phyloP scores from a whole-genome alignment of 208 protist genomes.

The Acanthamoeba culbertsoni region DNA sequence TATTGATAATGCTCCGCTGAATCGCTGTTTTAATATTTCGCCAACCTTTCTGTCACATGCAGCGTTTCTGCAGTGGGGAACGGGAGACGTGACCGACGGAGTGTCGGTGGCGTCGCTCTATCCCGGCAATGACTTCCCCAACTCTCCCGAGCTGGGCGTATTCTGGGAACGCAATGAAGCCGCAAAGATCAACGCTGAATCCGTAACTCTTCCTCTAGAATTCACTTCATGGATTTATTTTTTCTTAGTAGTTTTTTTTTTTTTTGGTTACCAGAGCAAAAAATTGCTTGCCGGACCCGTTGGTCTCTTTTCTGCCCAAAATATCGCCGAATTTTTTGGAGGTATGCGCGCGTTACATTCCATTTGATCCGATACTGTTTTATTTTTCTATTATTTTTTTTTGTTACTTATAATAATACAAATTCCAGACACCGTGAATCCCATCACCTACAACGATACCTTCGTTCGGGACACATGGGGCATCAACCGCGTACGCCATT shows the following conservation, averaged over 20 bases:
- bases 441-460: background rate
- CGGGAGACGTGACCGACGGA: background rate
- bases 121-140: background rate
- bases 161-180: background rate
- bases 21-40: background rate
- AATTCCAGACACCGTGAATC: background rate
- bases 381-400: background rate
- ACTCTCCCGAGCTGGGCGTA: background rate
- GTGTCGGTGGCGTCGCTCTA: background rate
- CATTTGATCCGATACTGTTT: background rate
- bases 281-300: background rate
- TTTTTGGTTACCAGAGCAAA: background rate
- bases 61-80: conserved; percentile 46
- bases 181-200: background rate
- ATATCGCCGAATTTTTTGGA: background rate
- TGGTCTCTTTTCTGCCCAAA: background rate
- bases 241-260: background rate
- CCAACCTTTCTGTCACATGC: background rate
- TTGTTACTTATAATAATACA: background rate
- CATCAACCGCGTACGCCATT: background rate
- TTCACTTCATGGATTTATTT: background rate
- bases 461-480: conserved; percentile 9
- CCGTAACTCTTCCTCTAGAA: background rate
- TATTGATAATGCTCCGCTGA: too few species aligned
- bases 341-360: background rate